A percentile compares a stretch with the other conserved stretches of the same genome.
Evolutionary conservation across 1,139 yeast species (phyloP).

Genomic region (Suhomyces coccinellae): DNA sequence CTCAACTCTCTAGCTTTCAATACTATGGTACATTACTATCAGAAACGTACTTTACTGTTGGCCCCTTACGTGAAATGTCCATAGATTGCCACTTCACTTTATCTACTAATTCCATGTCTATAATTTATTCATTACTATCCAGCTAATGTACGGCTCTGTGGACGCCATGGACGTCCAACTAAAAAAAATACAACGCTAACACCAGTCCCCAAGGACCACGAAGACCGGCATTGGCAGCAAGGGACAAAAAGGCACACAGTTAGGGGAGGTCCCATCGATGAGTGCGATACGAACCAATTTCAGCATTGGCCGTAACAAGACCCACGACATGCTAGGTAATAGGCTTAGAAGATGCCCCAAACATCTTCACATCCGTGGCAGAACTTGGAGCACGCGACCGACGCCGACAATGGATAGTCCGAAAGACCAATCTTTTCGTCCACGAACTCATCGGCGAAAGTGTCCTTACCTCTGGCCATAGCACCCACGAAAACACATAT

Average conservation of each 20-base stretch:
- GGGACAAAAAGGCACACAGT: too few species aligned
- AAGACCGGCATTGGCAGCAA: too few species aligned
- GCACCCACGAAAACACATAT: slow-evolving; percentile 98
- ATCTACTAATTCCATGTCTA: not conserved
- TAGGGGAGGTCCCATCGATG: not conserved
- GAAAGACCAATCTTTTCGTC: slow-evolving; percentile 97
- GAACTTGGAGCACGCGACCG: slow-evolving; percentile 97
- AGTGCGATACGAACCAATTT: not conserved
- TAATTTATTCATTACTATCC: slow-evolving; percentile 1
- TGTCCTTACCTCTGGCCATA: slow-evolving; percentile 98
- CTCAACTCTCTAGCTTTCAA: too few species aligned
- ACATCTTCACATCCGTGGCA: slow-evolving; percentile 99
- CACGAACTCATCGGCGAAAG: slow-evolving; percentile 93
- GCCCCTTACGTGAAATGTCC: too few species aligned
- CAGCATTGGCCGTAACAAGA: not conserved
- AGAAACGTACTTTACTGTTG: too few species aligned
- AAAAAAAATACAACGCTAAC: not conserved
- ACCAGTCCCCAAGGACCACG: too few species aligned
- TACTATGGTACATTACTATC: too few species aligned
- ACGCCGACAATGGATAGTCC: slow-evolving; percentile 92
- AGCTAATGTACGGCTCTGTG: not conserved
- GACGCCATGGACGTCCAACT: not conserved
- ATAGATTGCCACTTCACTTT: too few species aligned
- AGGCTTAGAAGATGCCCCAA: slow-evolving; percentile 65
- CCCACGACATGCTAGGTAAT: not conserved